Percentiles rank a stretch among this genome's conserved stretches.
Evolutionary conservation across 1,284 basidiomycete genomes (phyloP).

Genomic region (Porphyrellus sp.): DNA sequence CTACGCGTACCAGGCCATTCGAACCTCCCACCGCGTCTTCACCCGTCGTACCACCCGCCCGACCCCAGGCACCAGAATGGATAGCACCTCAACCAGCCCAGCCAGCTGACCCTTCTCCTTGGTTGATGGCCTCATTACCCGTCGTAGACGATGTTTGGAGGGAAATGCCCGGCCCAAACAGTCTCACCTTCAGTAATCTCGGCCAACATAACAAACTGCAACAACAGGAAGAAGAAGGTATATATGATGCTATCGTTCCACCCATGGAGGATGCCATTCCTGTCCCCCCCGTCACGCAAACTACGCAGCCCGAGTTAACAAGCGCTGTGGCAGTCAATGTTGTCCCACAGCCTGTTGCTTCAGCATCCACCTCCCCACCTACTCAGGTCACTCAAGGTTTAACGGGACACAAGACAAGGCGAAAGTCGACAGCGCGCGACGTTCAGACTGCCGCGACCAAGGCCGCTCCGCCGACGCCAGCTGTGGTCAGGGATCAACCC

Average conservation of each 20-base stretch:
- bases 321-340: conserved; percentile 12
- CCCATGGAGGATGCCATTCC: conserved; percentile 15
- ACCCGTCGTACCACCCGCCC: conserved; percentile 23
- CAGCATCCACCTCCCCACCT: conserved; percentile 6
- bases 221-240: conserved; percentile 22
- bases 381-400: conserved; percentile 6
- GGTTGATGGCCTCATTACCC: conserved; percentile 48
- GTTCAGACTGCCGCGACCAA: conserved; percentile 28
- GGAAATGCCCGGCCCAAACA: conserved; percentile 42
- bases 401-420: conserved; percentile 28
- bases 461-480: conserved; percentile 12
- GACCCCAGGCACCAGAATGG: conserved; percentile 34
- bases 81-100: conserved; percentile 21
- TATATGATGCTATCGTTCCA: conserved; percentile 9
- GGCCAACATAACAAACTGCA: conserved; percentile 55
- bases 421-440: conserved; percentile 32
- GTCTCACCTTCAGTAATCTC: conserved; percentile 54
- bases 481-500: conserved; percentile 24
- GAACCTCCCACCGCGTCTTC: conserved; percentile 29
- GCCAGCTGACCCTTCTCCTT: conserved; percentile 46
- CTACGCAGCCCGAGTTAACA: conserved; percentile 14
- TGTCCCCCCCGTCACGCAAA: conserved; percentile 9
- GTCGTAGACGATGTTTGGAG: conserved; percentile 47
- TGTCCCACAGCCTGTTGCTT: conserved; percentile 9
- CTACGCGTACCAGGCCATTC: conserved; percentile 14